Evolutionary conservation across 2,329 filamentous ascomycete genomes (phyloP), one percentile per base, ranked within the genome.

Genomic region (Mycosphaerella arachidis): DNA sequence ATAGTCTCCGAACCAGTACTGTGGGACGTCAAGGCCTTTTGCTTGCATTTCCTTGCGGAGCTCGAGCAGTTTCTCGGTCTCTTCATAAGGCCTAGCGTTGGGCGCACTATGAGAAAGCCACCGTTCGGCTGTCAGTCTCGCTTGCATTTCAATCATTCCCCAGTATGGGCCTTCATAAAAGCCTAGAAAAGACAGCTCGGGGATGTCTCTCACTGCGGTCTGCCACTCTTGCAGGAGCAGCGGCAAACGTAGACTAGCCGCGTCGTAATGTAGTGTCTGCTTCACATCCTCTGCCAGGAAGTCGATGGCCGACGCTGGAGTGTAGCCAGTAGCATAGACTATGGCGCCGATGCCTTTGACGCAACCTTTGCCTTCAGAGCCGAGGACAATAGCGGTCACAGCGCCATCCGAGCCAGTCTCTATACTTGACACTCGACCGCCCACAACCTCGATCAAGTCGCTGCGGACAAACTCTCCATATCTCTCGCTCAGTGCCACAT

Each of bases 81-180:
- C 73, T 71, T 73, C 71, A 46, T 67, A 69, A 3, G 63, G 57
- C 9, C 55, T 57, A 8, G 40, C 50, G 12, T 52, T 56, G 6
- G 35, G 27, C 1, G 48, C 6, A 30, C 37, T 52, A 57, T 84
- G 81, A 0, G 73, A 74, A 24, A 68, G 56, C 88, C 89, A 92
- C 10, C 84, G 71, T 12, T 81, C 73, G 0, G 86, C 80, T 6
- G 92, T 76, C 62, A 89, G 82, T 0, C 88, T 83, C 2, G 90
- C 87, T 74, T 95, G 91, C 87, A 92, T 90, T 72, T 94, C 90
- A 82, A 93, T 91, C 0, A 92, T 86, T 0, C 88, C 88, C 91
- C 91, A 95, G 72, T 91, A 94, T 0, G 90, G 90, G 0, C 89
- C 89, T 62, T 91, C 83, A 70, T 95, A 95, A 74, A 92, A 91